Percentiles rank a stretch among this genome's conserved stretches.
These are phyloP conservation scores for Aotearoamyces nothofagi DNA, from an alignment of 2,329 filamentous ascomycete genomes.

Conservation along the genomic window DNA sequence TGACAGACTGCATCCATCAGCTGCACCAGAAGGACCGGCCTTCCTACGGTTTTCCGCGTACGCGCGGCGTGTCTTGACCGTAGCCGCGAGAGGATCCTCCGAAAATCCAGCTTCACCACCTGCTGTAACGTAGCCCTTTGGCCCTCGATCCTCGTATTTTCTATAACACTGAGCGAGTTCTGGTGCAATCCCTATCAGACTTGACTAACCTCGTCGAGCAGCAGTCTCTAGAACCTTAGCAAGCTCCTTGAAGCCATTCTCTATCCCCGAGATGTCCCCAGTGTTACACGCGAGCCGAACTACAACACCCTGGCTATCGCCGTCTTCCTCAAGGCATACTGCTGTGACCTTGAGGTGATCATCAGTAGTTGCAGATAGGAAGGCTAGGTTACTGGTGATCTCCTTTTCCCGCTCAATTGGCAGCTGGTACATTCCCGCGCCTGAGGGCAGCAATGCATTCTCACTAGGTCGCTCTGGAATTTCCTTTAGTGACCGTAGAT, in stretches of 20 bases:
- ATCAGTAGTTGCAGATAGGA: constrained; percentile 7
- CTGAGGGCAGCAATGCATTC: not conserved
- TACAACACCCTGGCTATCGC: not conserved
- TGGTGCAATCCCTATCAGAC: not conserved
- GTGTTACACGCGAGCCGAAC: constrained; percentile 1
- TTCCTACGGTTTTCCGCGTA: not conserved
- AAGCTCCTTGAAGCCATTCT: not conserved
- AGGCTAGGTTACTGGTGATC: constrained; percentile 6
- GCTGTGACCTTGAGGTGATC: constrained; percentile 6
- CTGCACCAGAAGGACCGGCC: not conserved
- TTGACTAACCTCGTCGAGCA: not conserved
- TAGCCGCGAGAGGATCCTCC: not conserved
- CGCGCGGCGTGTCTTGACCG: not conserved
- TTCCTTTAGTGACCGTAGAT: not conserved
- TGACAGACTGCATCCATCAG: not conserved
- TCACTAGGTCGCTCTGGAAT: not conserved
- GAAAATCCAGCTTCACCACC: not conserved
- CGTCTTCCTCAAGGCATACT: constrained; percentile 7
- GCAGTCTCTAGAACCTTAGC: not conserved
- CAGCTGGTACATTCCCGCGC: not conserved
- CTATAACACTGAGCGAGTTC: not conserved
- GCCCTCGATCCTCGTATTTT: not conserved
- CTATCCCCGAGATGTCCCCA: not conserved
- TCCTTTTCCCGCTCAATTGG: constrained; percentile 5
- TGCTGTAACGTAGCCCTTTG: not conserved